Evolutionary conservation across 257 asterid genomes (phyloP).

Genomic region (Hygrophila difformis): DNA sequence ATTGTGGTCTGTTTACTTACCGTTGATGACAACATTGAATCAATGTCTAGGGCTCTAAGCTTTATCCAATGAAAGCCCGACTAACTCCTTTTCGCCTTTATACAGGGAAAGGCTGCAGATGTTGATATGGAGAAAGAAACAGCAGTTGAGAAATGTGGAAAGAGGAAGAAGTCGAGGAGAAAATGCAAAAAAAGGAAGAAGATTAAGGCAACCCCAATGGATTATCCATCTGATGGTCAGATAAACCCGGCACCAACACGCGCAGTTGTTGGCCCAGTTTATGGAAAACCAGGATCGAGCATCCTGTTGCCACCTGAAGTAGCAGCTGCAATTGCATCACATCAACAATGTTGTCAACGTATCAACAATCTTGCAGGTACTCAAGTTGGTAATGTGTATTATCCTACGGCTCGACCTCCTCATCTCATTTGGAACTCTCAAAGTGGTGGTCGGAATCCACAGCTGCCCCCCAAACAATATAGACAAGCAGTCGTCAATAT

Average conservation of each 20-base stretch:
- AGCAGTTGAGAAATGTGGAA: conserved; percentile 7
- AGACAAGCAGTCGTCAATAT: too few relatives aligned
- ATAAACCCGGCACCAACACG: not conserved
- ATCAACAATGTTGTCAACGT: conserved; percentile 3
- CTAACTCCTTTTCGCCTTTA: not conserved
- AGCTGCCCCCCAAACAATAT: too few relatives aligned
- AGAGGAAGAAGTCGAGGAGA: conserved; percentile 10
- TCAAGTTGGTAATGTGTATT: conserved; percentile 3
- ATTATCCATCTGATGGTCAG: not conserved
- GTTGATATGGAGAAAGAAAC: not conserved
- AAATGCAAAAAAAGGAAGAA: conserved; percentile 11
- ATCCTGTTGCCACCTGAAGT: conserved; percentile 14
- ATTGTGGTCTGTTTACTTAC: too few relatives aligned
- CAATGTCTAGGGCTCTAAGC: conserved; percentile 12
- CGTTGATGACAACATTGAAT: conserved; percentile 4
- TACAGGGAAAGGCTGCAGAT: conserved; percentile 8
- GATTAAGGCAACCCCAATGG: not conserved
- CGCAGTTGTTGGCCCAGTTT: conserved; percentile 8
- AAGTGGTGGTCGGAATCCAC: not conserved
- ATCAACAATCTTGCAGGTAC: not conserved
- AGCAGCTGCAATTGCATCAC: conserved; percentile 8
- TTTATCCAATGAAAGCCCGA: not conserved
- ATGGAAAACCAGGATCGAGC: conserved; percentile 15
- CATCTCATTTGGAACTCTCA: conserved; percentile 1
- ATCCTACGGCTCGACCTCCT: not conserved